Evolutionary conservation across 1,139 yeast species (phyloP), one percentile per base, ranked within the genome.

Genomic region (Blastobotrys apis): DNA sequence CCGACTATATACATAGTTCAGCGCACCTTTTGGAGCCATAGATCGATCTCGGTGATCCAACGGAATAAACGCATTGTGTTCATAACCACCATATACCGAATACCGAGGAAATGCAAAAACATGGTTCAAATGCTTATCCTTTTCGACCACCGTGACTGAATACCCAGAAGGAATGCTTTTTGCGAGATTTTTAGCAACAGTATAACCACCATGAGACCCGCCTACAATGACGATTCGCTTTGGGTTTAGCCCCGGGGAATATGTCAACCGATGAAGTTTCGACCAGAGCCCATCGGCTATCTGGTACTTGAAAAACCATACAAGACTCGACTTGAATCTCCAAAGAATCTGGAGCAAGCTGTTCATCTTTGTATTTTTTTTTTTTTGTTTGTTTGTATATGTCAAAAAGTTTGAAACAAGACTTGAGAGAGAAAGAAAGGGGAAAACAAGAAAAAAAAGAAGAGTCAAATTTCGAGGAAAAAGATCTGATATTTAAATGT

Each of bases 101-200:
- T 44, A 51, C 21, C 53, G 43, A 17, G 54, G 54, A 30, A 51
- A 48, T 17, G 45, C 53, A 41, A 51, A 51, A 21, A 45, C 43
- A 33, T 51, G 54, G 31, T 45, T 41, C 31, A 50, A 48, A 36
- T 47, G 49, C 13, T 31, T 31, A 33, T 41, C 37, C 21, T 41
- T 41, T 27, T 51, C 54, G 15, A 51, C 36, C 15, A 51, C 41
- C 2, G 45, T 47, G 19, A 51, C 47, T 5, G 45, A 21, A 27
- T 45, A 47, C 20, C 51, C 48, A 12, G 50, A 47, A 5, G 51
- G 47, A 4, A 43, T 21, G 12, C 30, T 35, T 26, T 37, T 45
- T 3, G 50, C 48, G 26, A 51, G 47, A 13, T 32, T 30, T 22
- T 40, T 40, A 12, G 53, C 54, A 12, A 42, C 44, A 17, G 45